Percentiles rank a stretch among this genome's conserved stretches.
phyloP scores from a whole-genome alignment of 805 yeast species.

The Wickerhamomyces silvicola region DNA sequence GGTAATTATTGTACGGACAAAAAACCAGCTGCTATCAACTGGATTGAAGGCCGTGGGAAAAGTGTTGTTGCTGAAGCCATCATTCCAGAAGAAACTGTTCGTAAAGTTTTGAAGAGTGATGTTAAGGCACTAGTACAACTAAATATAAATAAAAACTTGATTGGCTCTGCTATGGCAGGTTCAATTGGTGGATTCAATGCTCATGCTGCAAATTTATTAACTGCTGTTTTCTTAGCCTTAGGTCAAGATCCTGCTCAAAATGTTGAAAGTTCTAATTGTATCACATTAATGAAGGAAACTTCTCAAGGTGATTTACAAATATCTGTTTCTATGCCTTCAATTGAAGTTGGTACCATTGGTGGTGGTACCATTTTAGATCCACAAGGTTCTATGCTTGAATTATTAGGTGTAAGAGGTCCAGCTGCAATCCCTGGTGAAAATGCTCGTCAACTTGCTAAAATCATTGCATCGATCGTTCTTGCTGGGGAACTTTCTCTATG shows the following conservation, averaged over 20 bases:
- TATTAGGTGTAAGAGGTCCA: slow-evolving; percentile 93
- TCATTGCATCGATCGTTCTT: slow-evolving; percentile 90
- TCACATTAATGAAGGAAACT: slow-evolving; percentile 83
- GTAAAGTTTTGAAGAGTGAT: slow-evolving; percentile 79
- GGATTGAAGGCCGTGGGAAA: slow-evolving; percentile 99
- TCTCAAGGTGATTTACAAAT: slow-evolving; percentile 75
- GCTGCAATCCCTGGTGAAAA: slow-evolving; percentile 90
- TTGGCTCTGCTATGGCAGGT: slow-evolving; percentile 99
- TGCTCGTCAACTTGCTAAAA: slow-evolving; percentile 86
- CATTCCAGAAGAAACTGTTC: slow-evolving; percentile 76
- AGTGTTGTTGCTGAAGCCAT: slow-evolving; percentile 95
- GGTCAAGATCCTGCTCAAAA: slow-evolving; percentile 99
- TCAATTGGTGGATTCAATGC: slow-evolving; percentile 97
- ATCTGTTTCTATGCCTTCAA: slow-evolving; percentile 98
- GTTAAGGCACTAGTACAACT: slow-evolving; percentile 89
- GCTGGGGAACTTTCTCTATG: slow-evolving; percentile 95
- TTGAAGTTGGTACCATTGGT: slow-evolving; percentile 98
- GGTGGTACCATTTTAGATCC: slow-evolving; percentile 98
- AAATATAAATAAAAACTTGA: slow-evolving; percentile 80
- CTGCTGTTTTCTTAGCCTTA: slow-evolving; percentile 89
- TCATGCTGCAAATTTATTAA: slow-evolving; percentile 93
- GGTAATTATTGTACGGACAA: slow-evolving; percentile 98
- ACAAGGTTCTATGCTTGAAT: slow-evolving; percentile 91
- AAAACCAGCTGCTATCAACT: slow-evolving; percentile 95
- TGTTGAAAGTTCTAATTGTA: slow-evolving; percentile 96